Evolutionary conservation across 169 alveolate genomes (phyloP).

Genomic region (Plasmodium ovale): DNA sequence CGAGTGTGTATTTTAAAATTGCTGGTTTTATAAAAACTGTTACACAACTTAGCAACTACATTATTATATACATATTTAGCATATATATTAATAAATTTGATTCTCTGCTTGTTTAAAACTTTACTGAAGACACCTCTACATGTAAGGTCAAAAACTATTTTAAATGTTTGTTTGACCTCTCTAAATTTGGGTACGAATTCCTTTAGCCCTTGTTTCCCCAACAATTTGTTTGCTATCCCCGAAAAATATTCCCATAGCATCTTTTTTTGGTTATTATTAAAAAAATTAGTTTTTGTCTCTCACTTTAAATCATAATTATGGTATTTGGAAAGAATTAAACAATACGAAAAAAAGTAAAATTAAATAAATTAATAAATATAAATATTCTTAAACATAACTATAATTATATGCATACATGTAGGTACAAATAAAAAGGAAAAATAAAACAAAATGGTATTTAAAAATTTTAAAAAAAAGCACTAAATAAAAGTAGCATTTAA

Average conservation of each 20-base stretch:
- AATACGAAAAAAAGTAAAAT: slow-evolving; percentile 9
- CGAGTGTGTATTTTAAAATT: slow-evolving; percentile 5
- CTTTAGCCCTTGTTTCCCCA: slow-evolving; percentile 34
- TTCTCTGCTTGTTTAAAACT: slow-evolving; percentile 19
- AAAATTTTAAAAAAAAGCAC: neutral
- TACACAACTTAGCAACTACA: slow-evolving; percentile 23
- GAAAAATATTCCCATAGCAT: slow-evolving; percentile 59
- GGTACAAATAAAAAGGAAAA: slow-evolving; percentile 12
- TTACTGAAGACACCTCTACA: slow-evolving; percentile 12
- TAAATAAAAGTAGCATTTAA: slow-evolving; percentile 8
- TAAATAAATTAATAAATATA: slow-evolving; percentile 1
- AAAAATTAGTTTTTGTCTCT: slow-evolving; percentile 11
- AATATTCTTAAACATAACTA: too few species aligned
- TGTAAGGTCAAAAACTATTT: slow-evolving; percentile 16
- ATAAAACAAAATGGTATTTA: slow-evolving; percentile 45
- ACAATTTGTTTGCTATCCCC: slow-evolving; percentile 9
- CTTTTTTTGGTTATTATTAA: slow-evolving; percentile 22
- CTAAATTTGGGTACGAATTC: slow-evolving; percentile 6
- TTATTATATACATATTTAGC: slow-evolving; percentile 35
- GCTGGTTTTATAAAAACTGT: slow-evolving; percentile 17
- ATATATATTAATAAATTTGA: slow-evolving; percentile 20
- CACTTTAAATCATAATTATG: slow-evolving; percentile 34
- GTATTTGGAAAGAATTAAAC: slow-evolving; percentile 18
- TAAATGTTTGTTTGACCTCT: slow-evolving; percentile 14
- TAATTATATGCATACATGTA: too few species aligned